Percentiles rank a stretch among this genome's conserved stretches.
Evolutionary conservation across 805 yeast species (phyloP).

Genomic region (Jamesozyma rosinii): DNA sequence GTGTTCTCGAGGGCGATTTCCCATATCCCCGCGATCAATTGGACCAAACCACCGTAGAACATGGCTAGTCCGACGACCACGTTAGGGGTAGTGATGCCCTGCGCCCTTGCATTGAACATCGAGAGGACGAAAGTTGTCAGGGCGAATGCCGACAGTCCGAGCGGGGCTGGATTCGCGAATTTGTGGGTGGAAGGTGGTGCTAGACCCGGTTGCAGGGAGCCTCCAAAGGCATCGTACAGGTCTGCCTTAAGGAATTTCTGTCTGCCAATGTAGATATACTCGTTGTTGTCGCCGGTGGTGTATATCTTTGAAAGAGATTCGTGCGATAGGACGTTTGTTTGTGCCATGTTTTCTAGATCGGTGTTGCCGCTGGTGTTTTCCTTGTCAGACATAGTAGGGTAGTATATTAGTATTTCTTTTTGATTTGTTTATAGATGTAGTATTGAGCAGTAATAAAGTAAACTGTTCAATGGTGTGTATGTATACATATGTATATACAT

Average conservation of each 20-base stretch:
- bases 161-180: conserved; percentile 58
- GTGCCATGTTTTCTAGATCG: conserved; percentile 8
- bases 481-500: not conserved
- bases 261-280: conserved; percentile 62
- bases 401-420: too few relatives aligned
- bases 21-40: conserved; percentile 58
- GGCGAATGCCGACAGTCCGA: conserved; percentile 55
- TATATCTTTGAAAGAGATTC: conserved; percentile 21
- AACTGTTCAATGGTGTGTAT: not conserved
- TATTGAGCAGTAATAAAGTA: not conserved
- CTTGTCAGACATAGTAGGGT: conserved; percentile 14
- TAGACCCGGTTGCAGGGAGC: conserved; percentile 67
- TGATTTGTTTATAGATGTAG: too few relatives aligned
- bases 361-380: conserved; percentile 8
- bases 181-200: conserved; percentile 48
- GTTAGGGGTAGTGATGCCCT: conserved; percentile 43
- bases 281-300: conserved; percentile 43
- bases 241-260: conserved; percentile 57
- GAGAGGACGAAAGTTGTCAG: conserved; percentile 54
- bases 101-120: conserved; percentile 45
- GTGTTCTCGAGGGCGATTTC: conserved; percentile 55
- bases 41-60: conserved; percentile 56
- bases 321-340: not conserved
- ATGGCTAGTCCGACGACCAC: conserved; percentile 49
- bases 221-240: conserved; percentile 64